Conservation (phyloP, 139 green algal genomes). For the Closterium sp. region DNA sequence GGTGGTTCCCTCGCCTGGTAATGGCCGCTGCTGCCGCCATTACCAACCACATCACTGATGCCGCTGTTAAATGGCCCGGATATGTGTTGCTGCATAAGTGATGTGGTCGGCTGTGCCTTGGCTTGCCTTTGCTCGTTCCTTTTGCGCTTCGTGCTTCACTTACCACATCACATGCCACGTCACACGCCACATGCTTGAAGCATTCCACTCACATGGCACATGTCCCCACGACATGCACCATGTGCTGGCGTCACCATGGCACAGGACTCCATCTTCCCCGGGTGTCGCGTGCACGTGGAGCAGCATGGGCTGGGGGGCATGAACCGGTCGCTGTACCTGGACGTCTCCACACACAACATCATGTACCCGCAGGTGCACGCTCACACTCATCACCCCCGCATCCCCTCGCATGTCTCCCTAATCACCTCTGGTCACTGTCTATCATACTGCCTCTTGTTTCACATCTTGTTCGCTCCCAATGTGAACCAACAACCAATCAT, state of each 20-base stretch:
- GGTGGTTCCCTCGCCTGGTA: conserved; percentile 48
- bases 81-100: no score
- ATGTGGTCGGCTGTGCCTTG: no score
- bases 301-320: conserved; percentile 65
- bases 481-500: no score
- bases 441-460: no score
- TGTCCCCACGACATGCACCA: background rate
- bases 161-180: no score
- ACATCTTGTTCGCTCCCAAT: no score
- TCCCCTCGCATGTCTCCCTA: no score
- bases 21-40: conserved; percentile 33
- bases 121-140: no score
- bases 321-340: conserved; percentile 57
- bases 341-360: conserved; percentile 70
- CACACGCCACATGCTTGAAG: background rate
- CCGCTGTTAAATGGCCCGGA: no score
- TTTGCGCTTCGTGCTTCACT: no score
- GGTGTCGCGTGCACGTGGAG: conserved; percentile 33
- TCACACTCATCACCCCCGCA: background rate
- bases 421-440: no score
- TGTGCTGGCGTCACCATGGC: background rate
- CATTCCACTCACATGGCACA: background rate
- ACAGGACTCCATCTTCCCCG: conserved; percentile 7
- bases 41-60: no score
- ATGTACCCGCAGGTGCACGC: conserved; percentile 64